These are phyloP conservation scores for Phytophthora chlamydospora DNA, from an alignment of 352 stramenopile species.

Conservation along the genomic window DNA sequence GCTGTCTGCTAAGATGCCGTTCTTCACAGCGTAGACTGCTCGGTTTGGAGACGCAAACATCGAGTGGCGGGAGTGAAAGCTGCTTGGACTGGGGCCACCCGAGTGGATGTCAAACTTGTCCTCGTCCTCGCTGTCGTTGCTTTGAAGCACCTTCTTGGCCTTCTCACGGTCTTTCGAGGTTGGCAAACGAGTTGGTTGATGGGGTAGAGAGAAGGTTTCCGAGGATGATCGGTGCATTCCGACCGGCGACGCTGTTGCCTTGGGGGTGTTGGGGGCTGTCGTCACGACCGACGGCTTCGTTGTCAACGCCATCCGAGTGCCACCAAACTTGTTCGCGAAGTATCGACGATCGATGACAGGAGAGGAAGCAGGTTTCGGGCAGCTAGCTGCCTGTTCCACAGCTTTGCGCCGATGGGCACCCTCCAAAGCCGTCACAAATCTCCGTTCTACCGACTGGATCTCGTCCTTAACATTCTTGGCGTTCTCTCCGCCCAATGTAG, in stretches of 20 bases:
- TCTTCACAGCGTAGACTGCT: conserved; percentile 24
- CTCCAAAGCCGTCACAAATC: conserved; percentile 12
- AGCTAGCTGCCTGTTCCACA: conserved; percentile 21
- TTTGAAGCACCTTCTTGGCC: neutral
- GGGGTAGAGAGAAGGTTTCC: conserved; percentile 17
- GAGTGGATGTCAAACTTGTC: conserved; percentile 20
- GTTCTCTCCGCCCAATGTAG: conserved; percentile 13
- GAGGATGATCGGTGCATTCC: conserved; percentile 24
- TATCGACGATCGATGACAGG: conserved; percentile 30
- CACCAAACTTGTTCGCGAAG: conserved; percentile 32
- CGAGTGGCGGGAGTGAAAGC: conserved; percentile 6
- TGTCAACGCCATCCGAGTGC: conserved; percentile 9
- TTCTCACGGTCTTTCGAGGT: neutral
- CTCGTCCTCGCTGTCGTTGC: conserved; percentile 29
- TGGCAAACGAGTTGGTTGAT: neutral
- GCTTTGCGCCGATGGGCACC: conserved; percentile 8
- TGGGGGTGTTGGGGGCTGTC: conserved; percentile 26
- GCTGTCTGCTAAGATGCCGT: conserved; percentile 3
- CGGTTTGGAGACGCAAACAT: neutral
- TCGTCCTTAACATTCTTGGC: conserved; percentile 3
- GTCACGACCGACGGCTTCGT: conserved; percentile 11
- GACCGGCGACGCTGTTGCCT: conserved; percentile 2
- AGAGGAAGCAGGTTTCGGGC: conserved; percentile 25
- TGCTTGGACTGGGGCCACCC: neutral
- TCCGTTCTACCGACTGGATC: conserved; percentile 1